These are phyloP conservation scores for Ogataea siamensis DNA, from an alignment of 805 yeast genomes.

Conservation along the genomic window DNA sequence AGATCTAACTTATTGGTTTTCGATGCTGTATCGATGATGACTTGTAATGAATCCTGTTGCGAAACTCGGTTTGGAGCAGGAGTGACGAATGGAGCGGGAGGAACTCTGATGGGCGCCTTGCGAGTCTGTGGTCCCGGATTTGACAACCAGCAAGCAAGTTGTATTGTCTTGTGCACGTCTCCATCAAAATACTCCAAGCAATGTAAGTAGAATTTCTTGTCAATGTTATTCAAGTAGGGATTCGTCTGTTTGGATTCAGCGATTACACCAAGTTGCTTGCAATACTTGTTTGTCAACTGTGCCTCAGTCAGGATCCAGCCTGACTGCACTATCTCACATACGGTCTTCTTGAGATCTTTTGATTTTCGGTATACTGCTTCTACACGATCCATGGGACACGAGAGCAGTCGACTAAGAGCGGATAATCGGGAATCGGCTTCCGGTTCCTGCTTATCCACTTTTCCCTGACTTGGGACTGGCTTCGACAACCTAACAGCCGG, in stretches of 20 bases:
- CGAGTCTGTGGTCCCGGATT: no score
- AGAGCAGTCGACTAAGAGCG: neutral
- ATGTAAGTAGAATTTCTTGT: conserved; percentile 5
- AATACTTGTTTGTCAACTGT: neutral
- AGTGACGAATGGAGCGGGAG: no score
- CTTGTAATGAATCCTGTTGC: neutral
- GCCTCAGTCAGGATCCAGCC: conserved; percentile 7
- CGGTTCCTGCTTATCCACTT: neutral
- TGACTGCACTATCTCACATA: conserved; percentile 1
- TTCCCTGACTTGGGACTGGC: neutral
- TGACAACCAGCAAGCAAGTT: neutral
- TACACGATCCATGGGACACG: neutral
- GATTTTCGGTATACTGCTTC: neutral
- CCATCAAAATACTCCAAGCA: conserved; percentile 7
- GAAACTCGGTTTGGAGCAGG: neutral
- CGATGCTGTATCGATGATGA: conserved; percentile 4
- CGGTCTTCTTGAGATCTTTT: neutral
- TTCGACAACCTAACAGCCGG: neutral
- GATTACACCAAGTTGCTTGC: neutral
- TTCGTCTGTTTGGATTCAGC: conserved; percentile 1
- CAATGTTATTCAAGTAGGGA: conserved; percentile 1
- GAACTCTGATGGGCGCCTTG: no score
- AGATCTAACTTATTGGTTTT: conserved; percentile 44
- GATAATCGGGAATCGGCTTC: neutral
- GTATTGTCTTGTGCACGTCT: conserved; percentile 1